Evolutionary conservation across 1,284 basidiomycete species (phyloP).

Genomic region (Cystobasidiaceae sp.): DNA sequence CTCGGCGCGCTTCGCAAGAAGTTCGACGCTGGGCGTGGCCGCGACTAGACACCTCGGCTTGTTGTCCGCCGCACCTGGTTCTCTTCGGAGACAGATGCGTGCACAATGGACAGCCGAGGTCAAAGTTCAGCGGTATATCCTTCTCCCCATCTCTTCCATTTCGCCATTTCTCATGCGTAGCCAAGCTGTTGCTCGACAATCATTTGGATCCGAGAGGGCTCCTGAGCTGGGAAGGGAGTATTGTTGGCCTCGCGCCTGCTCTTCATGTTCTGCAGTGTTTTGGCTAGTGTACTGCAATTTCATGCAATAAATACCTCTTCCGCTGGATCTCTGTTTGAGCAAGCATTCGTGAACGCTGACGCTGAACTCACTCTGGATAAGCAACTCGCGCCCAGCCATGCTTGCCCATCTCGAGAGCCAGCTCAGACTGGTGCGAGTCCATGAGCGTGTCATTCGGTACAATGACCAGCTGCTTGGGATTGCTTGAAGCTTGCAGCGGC

Average conservation of each 20-base stretch:
- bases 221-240: constrained; percentile 20
- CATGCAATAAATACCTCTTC: background rate
- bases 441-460: constrained; percentile 83
- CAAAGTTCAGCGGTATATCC: constrained; percentile 23
- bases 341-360: too few species aligned
- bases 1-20: too few species aligned
- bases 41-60: constrained; percentile 26
- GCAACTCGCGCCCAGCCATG: constrained; percentile 50
- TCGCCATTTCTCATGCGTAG: constrained; percentile 17
- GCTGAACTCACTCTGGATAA: too few species aligned
- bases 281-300: constrained; percentile 9
- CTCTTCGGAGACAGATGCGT: too few species aligned
- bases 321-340: background rate
- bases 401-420: constrained; percentile 64
- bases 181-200: constrained; percentile 35
- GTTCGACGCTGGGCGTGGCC: background rate
- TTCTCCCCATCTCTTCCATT: background rate
- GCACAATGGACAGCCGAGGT: constrained; percentile 7
- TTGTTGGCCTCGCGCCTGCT: background rate
- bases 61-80: too few species aligned
- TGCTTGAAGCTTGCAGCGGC: background rate
- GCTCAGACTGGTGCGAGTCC: constrained; percentile 89
- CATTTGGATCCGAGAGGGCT: constrained; percentile 21
- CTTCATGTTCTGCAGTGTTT: background rate
- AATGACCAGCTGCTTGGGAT: constrained; percentile 67